Conservation (phyloP, 768 basidiomycete genomes). For the Suillus placidus region DNA sequence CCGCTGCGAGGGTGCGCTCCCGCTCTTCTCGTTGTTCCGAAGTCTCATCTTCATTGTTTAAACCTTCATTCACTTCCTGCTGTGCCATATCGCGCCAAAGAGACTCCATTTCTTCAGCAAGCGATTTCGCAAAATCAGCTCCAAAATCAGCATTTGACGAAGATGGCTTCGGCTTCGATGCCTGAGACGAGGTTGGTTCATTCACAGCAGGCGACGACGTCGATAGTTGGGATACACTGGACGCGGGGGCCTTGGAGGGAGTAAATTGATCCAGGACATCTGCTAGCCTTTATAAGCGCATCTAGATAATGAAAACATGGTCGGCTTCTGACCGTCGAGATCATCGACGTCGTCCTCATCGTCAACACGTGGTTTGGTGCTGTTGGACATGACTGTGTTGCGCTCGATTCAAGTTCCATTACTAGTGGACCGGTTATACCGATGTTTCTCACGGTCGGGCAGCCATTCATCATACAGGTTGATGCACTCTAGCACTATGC, state of each 20-base stretch:
- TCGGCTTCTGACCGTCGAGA: slow-evolving; percentile 40
- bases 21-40: slow-evolving; percentile 24
- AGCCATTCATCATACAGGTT: slow-evolving; percentile 34
- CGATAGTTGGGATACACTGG: slow-evolving; percentile 15
- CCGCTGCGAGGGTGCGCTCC: slow-evolving; percentile 50
- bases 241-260: slow-evolving; percentile 19
- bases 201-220: slow-evolving; percentile 20
- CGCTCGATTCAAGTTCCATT: neutral
- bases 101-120: slow-evolving; percentile 48
- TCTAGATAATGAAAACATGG: neutral
- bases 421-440: neutral
- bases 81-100: slow-evolving; percentile 38
- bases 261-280: slow-evolving; percentile 54
- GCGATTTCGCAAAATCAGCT: slow-evolving; percentile 41
- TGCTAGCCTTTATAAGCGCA: slow-evolving; percentile 25
- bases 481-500: slow-evolving; percentile 4
- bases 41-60: slow-evolving; percentile 16
- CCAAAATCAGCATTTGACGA: slow-evolving; percentile 16
- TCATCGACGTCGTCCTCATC: slow-evolving; percentile 45
- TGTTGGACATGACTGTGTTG: slow-evolving; percentile 16
- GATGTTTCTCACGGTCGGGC: neutral
- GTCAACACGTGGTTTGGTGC: slow-evolving; percentile 26
- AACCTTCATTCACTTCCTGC: slow-evolving; percentile 15
- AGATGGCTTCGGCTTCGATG: slow-evolving; percentile 17
- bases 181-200: slow-evolving; percentile 20